Percentiles rank a stretch among this genome's conserved stretches.
phyloP scores from a whole-genome alignment of 2,329 filamentous ascomycete genomes.

The Ophiobolus disseminans region DNA sequence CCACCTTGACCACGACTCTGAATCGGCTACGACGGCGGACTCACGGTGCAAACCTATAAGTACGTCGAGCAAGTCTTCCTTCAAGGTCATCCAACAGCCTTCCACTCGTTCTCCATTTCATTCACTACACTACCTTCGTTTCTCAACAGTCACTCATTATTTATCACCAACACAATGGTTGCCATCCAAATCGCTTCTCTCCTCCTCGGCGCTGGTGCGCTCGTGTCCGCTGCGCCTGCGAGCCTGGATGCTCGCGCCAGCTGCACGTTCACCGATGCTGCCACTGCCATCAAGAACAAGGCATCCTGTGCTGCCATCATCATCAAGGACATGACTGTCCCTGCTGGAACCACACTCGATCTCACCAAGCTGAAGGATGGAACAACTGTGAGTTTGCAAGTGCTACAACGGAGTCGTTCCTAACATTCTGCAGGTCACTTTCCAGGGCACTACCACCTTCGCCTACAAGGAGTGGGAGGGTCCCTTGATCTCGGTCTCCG shows the following conservation, averaged over 20 bases:
- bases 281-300: conserved; percentile 58
- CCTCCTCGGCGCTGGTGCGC: conserved; percentile 37
- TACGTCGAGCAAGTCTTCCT: conserved; percentile 5
- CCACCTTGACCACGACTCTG: conserved; percentile 5
- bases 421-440: conserved; percentile 57
- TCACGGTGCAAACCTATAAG: conserved; percentile 21
- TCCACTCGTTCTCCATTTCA: conserved; percentile 17
- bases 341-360: conserved; percentile 65
- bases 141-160: not conserved
- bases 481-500: conserved; percentile 68
- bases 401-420: not conserved
- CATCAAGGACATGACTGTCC: conserved; percentile 62
- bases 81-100: conserved; percentile 5
- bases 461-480: conserved; percentile 71
- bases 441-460: conserved; percentile 71
- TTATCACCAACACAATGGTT: conserved; percentile 21
- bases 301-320: conserved; percentile 62
- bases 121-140: not conserved
- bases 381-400: conserved; percentile 50
- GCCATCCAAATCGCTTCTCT: conserved; percentile 28
- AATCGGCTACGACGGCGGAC: not conserved
- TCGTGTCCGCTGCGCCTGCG: conserved; percentile 40
- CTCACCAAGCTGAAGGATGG: conserved; percentile 60
- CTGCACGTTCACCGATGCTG: conserved; percentile 64
- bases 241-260: conserved; percentile 40